Base-by-base conservation (phyloP, 306 rosid species). In the Delonix regia region DNA sequence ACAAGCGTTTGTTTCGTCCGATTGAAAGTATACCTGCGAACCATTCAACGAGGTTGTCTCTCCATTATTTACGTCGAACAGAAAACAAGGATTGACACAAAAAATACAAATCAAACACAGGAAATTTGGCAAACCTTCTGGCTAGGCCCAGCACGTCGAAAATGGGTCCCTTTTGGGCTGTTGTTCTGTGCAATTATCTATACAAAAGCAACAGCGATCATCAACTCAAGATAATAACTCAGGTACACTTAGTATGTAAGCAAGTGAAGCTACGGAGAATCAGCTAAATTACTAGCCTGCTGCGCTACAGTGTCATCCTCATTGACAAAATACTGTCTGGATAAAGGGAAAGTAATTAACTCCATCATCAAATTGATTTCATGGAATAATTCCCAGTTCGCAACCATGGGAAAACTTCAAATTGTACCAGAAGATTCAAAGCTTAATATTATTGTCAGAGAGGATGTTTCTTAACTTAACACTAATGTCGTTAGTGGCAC, bases 1-100 rank as follows among this genome's bases (percentile, higher is more conserved):
- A 59, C 92, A 86, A 1, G 89, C 89, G 21, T 78, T 75, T 49
- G 83, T 86, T 16, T 87, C 93, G 62, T 85, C 87, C 24, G 89
- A 60, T 78, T 85, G 88, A 33, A 89, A 89, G 60, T 61, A 85
- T 48, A 87, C 93, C 90, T 86, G 86, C 47, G 51, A 80, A 57
- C 24, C 18, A 56, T 34, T 19, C 48, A 41, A 56, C 12, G 0
- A 6, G 41, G 41, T 36, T 36, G 22, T 24, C 8, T 24, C n/a
- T n/a, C 27, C 12, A 25, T 1, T 55, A 22, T 33, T 3, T 12
- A 48, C 36, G 47, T 57, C 25, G 34, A 28, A 60, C 21, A 38
- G 1, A 38, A 76, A 10, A 15, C 25, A 4, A 63, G 7, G 19
- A 33, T 1, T 34, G 39, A 62, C 44, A 13, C 22, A 24, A 0